These are phyloP conservation scores for Exophiala dermatitidis DNA, from an alignment of 2,329 filamentous ascomycete species.

Conservation along the genomic window DNA sequence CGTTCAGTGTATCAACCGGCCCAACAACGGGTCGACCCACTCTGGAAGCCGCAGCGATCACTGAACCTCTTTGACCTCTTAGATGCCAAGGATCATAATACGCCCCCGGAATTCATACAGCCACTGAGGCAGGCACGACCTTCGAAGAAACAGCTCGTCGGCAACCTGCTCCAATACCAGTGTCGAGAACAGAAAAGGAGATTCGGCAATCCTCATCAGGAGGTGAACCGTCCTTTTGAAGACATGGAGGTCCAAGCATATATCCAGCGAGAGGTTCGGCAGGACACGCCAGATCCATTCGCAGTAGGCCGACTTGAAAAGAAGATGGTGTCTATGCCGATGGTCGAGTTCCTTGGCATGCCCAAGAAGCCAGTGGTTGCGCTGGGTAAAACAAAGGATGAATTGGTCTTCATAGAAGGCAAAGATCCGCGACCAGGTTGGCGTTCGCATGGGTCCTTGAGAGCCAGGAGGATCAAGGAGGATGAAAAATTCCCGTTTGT, in stretches of 20 bases:
- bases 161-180: slow-evolving; percentile 16
- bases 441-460: neutral
- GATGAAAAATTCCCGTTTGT: slow-evolving; percentile 19
- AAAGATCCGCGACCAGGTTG: neutral
- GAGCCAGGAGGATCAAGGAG: slow-evolving; percentile 11
- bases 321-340: slow-evolving; percentile 13
- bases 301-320: slow-evolving; percentile 1
- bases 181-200: slow-evolving; percentile 5
- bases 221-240: slow-evolving; percentile 5
- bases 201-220: slow-evolving; percentile 20
- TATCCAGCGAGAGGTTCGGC: slow-evolving; percentile 6
- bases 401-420: slow-evolving; percentile 20
- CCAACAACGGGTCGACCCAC: slow-evolving; percentile 1
- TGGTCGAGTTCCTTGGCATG: slow-evolving; percentile 20
- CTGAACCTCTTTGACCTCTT: slow-evolving; percentile 11
- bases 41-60: slow-evolving; percentile 6
- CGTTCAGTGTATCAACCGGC: neutral
- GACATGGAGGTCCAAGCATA: slow-evolving; percentile 6
- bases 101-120: neutral
- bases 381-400: slow-evolving; percentile 4
- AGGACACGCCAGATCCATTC: neutral
- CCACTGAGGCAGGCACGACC: slow-evolving; percentile 1
- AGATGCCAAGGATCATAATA: neutral
- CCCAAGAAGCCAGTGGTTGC: slow-evolving; percentile 13
- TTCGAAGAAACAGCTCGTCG: slow-evolving; percentile 12